Base-by-base conservation (phyloP, 441 rosid genomes). In the Viola pubescens region DNA sequence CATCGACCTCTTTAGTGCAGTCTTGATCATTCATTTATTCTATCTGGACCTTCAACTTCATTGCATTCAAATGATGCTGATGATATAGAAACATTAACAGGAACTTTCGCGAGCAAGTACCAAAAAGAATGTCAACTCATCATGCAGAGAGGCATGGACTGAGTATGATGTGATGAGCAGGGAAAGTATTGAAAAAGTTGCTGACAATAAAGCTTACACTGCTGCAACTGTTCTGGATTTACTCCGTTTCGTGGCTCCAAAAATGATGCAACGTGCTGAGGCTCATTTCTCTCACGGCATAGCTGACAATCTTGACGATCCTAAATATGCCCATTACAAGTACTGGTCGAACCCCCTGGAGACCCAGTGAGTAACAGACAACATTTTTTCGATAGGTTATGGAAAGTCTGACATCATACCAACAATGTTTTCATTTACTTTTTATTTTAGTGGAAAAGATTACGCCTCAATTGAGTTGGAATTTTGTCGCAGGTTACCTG, bases 341-440 rank as follows among this genome's bases (percentile, higher is more conserved):
- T 82, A 87, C 59, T 87, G 91, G 89, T 85, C 87, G 5, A 87
- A 82, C 69, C 89, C 95, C 4, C 76, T 87, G 0, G 89, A 87
- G 56, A 82, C 75, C 37, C 81, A 57, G 95, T 84, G 66, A 67
- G 78, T 42, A 5, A 37, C 34, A 6, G n/a, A 42, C 14, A 6
- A 46, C 37, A n/a, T 52, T 12, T 37, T 9, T 57, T 26, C 11
- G 34, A 39, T 61, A 26, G 34, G 34, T 26, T 26, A 26, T 26
- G 34, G 34, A 26, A 26, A 26, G 34, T 26, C 34, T 26, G 34
- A 26, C 34, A 26, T 26, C 34, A 26, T 26, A 26, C 34, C 34
- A 26, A 26, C 34, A 26, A 26, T 26, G 2, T 26, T 26, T 26
- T 26, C 34, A 26, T 26, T 26, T 26, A 26, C 34, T 26, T 26